Evolutionary conservation across 2,329 filamentous ascomycete genomes (phyloP), one percentile per base, ranked within the genome.

Genomic region (Talaromyces sp.): DNA sequence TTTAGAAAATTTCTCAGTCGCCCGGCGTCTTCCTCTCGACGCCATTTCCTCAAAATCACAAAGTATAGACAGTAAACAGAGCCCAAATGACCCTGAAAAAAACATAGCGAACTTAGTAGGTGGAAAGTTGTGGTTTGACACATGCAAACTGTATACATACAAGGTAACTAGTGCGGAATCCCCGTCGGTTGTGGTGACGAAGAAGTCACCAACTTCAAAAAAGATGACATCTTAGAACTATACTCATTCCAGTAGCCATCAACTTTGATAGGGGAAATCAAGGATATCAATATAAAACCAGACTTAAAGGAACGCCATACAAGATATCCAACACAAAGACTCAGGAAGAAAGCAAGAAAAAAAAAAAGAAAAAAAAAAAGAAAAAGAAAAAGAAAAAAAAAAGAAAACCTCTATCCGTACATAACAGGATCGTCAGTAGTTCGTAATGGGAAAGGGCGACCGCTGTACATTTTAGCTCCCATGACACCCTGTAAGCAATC

Each of bases 401-500:
- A 53, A 24, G 19, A 38, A 14, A 24, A 31, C 9, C 17, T 8
- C 35, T 31, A 62, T 54, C 43, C 56, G 52, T 59, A 75, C 64
- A 74, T 68, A 52, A 29, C 26, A 52, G 68, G 65, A 46, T 75
- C 73, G 41, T 74, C 73, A 10, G 64, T 65, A 14, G 58, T 7
- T n/a, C 51, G 43, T 5, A 43, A 50, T 2, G 58, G 54, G 5
- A 57, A 32, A 43, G 29, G 46, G 17, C 46, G 46, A n/a, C 56
- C 46, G 29, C 54, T 21, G 8, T 74, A 72, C 27, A 74, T 64
- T 61, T 72, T 74, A 1, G 70, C 63, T 38, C 72, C 86, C 64
- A 91, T 80, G 26, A 91, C 81, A 41, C 82, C 87, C 69, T 88
- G 88, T 59, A 96, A 75, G 24, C 91, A 91, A 76, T 96, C 92